Evolutionary conservation across 331 rosid species (phyloP).

Genomic region (Rosa hybrid): DNA sequence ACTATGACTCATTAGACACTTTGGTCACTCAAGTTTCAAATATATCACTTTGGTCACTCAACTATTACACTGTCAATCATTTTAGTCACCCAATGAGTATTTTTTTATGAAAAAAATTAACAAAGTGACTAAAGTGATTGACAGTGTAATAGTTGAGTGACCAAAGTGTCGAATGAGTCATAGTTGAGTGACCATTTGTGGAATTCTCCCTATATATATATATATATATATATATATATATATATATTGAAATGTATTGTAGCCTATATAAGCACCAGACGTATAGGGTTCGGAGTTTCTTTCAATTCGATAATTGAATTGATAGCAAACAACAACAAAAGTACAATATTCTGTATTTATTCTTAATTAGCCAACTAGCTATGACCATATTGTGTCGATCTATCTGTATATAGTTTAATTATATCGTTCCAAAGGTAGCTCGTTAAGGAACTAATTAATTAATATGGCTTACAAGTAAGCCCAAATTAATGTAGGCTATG

Average conservation of each 20-base stretch:
- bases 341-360: neutral
- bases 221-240: neutral
- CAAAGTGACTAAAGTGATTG: too few relatives aligned
- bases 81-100: too few relatives aligned
- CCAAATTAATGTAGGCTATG: neutral
- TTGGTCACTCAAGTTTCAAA: too few relatives aligned
- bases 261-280: neutral
- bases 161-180: too few relatives aligned
- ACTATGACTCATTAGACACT: too few relatives aligned
- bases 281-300: neutral
- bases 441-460: neutral
- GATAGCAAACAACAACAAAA: neutral
- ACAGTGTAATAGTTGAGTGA: too few relatives aligned
- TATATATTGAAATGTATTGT: neutral
- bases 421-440: neutral
- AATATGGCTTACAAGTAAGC: neutral
- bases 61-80: too few relatives aligned
- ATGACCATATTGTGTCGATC: neutral
- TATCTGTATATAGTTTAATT: neutral
- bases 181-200: too few relatives aligned
- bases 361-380: neutral
- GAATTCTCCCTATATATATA: neutral
- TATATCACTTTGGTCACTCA: too few relatives aligned
- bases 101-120: too few relatives aligned
- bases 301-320: neutral